Percentiles rank a stretch among this genome's conserved stretches.
Conservation (phyloP, 2,329 filamentous ascomycete species). For the Neonectria faginata region DNA sequence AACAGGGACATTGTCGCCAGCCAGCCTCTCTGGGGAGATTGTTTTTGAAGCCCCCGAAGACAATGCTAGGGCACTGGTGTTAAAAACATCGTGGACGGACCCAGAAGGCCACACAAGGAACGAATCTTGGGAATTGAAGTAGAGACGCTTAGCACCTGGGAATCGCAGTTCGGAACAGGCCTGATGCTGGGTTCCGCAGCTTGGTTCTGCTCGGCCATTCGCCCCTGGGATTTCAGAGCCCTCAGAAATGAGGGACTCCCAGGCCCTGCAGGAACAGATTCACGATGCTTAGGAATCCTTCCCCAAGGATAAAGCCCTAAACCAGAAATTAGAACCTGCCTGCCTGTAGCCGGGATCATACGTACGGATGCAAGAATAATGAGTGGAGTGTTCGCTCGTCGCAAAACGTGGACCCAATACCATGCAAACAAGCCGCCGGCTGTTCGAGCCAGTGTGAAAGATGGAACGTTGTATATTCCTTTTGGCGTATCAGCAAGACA, state of each 20-base stretch:
- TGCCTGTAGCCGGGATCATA: constrained; percentile 25
- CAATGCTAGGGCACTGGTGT: constrained; percentile 75
- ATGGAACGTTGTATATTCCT: constrained; percentile 98
- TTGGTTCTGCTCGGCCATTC: neutral
- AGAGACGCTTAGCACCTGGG: constrained; percentile 26
- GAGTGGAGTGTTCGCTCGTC: constrained; percentile 75
- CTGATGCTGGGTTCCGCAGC: neutral
- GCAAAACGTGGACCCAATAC: constrained; percentile 75
- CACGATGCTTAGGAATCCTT: constrained; percentile 91
- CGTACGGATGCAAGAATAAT: constrained; percentile 84
- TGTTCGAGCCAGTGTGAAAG: constrained; percentile 90
- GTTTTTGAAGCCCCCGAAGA: constrained; percentile 76
- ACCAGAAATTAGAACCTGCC: constrained; percentile 27
- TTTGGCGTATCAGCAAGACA: constrained; percentile 29
- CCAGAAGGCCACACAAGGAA: constrained; percentile 55
- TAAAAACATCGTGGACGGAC: constrained; percentile 72
- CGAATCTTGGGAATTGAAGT: constrained; percentile 66
- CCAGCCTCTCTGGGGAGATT: constrained; percentile 74
- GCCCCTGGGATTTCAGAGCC: neutral
- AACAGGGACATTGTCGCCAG: constrained; percentile 62
- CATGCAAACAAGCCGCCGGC: constrained; percentile 80
- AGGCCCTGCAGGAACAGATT: constrained; percentile 86
- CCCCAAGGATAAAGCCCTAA: constrained; percentile 88
- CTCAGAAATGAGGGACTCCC: constrained; percentile 77
- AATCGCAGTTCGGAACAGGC: neutral